A percentile compares a stretch with the other conserved stretches of the same genome.
These are phyloP conservation scores for Chrysochromulina parva DNA, from an alignment of 78 protist genomes.

Conservation along the genomic window DNA sequence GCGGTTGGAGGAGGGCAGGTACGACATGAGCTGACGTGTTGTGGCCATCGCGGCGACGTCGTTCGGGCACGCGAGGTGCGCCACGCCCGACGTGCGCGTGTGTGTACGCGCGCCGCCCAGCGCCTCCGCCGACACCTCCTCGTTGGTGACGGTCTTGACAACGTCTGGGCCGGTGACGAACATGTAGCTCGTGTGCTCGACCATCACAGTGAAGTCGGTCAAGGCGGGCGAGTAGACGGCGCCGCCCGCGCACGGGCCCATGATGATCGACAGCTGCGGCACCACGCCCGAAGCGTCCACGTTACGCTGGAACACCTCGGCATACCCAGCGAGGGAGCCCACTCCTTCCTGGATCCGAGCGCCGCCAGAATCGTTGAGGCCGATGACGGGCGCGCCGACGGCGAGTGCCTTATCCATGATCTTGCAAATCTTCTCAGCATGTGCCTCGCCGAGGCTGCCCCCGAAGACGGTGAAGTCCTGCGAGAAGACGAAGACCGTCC, in stretches of 20 bases:
- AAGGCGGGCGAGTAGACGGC: conserved; percentile 98
- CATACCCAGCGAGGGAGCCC: conserved; percentile 95
- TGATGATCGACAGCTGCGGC: conserved; percentile 58
- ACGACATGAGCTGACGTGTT: not conserved
- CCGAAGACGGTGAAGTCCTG: conserved; percentile 96
- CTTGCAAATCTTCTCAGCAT: conserved; percentile 97
- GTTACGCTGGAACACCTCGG: conserved; percentile 89
- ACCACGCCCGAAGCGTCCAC: conserved; percentile 93
- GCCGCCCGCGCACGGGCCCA: conserved; percentile 98
- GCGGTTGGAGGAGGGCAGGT: conserved; percentile 60
- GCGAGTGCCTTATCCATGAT: conserved; percentile 96
- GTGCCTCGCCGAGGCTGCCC: conserved; percentile 91
- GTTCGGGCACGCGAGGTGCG: conserved; percentile 82
- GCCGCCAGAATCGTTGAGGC: conserved; percentile 97
- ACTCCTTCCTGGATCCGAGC: conserved; percentile 98
- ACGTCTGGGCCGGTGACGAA: conserved; percentile 98
- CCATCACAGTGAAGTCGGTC: conserved; percentile 96
- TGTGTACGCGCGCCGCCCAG: conserved; percentile 91
- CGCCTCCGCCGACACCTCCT: conserved; percentile 84
- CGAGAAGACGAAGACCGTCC: conserved; percentile 46
- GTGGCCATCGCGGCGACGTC: conserved; percentile 85
- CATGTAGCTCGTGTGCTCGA: conserved; percentile 85
- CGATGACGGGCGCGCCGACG: conserved; percentile 96
- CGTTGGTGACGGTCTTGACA: conserved; percentile 88
- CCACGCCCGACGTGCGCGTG: conserved; percentile 50